Evolutionary conservation across 768 basidiomycete genomes (phyloP).

Genomic region (Termitomyces sp.): DNA sequence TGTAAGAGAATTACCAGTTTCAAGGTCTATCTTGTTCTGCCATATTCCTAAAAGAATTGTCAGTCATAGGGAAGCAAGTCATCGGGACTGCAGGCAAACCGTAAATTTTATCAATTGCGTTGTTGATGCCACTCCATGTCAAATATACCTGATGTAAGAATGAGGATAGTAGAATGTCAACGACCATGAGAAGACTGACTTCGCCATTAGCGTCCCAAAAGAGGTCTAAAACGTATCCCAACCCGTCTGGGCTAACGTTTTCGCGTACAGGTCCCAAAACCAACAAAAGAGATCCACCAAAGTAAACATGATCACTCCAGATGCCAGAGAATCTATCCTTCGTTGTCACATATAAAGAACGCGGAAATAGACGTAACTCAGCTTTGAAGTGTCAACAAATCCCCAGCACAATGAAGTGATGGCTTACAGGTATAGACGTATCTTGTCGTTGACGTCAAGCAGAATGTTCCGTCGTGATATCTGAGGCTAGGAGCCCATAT

Average conservation of each 20-base stretch:
- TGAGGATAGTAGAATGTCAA: background rate
- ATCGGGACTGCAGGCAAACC: constrained; percentile 13
- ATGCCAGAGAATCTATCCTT: constrained; percentile 30
- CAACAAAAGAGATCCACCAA: constrained; percentile 18
- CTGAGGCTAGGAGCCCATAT: constrained; percentile 31
- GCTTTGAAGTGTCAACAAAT: constrained; percentile 14
- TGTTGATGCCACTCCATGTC: constrained; percentile 34
- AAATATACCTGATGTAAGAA: constrained; percentile 21
- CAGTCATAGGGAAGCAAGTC: background rate
- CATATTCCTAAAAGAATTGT: constrained; percentile 24
- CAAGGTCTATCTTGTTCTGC: constrained; percentile 32
- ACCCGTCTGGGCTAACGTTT: constrained; percentile 17
- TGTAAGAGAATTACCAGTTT: constrained; percentile 30
- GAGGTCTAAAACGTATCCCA: constrained; percentile 34
- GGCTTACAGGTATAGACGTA: constrained; percentile 32
- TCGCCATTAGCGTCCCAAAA: constrained; percentile 36
- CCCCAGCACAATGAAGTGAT: background rate
- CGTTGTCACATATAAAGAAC: constrained; percentile 33
- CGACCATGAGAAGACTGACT: constrained; percentile 11
- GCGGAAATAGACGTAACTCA: constrained; percentile 31
- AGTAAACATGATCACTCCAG: constrained; percentile 38
- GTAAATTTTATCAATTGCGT: constrained; percentile 34
- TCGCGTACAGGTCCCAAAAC: background rate
- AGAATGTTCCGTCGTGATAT: constrained; percentile 29
- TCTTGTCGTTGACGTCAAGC: constrained; percentile 29